Conservation (phyloP, 1,284 basidiomycete genomes). For the Puccinia polysora region DNA sequence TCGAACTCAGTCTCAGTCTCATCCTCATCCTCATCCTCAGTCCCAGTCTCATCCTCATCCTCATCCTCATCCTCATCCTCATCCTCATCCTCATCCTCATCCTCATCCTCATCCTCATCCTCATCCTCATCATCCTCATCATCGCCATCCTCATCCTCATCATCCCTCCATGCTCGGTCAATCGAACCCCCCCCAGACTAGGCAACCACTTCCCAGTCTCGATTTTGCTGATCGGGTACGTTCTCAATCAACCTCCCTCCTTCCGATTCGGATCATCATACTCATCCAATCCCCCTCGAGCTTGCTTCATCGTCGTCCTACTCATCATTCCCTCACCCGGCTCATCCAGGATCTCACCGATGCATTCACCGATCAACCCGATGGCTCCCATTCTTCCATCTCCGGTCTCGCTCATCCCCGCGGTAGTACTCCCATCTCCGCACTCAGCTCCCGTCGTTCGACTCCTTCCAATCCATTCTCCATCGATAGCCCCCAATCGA, state of each 20-base stretch:
- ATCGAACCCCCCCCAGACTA: conserved; percentile 11
- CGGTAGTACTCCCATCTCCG: conserved; percentile 39
- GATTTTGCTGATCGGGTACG: conserved; percentile 36
- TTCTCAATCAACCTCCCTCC: not conserved
- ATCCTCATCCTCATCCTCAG: too few relatives aligned
- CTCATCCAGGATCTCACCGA: conserved; percentile 42
- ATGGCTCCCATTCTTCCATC: conserved; percentile 27
- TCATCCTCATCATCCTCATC: not conserved
- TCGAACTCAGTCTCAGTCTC: too few relatives aligned
- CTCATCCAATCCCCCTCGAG: not conserved
- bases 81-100: too few relatives aligned
- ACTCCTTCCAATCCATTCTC: conserved; percentile 22
- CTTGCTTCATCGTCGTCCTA: not conserved
- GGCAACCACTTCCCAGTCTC: conserved; percentile 17
- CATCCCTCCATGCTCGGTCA: conserved; percentile 6
- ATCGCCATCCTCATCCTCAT: not conserved
- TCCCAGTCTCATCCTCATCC: too few relatives aligned
- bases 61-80: too few relatives aligned
- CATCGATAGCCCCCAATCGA: conserved; percentile 23
- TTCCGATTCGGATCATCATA: not conserved
- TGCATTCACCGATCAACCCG: conserved; percentile 22
- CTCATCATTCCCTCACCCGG: not conserved
- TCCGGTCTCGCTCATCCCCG: conserved; percentile 42
- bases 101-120: too few relatives aligned
- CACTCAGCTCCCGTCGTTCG: conserved; percentile 34